phyloP scores from a whole-genome alignment of 139 green algal genomes.

The Gonium pectorale region DNA sequence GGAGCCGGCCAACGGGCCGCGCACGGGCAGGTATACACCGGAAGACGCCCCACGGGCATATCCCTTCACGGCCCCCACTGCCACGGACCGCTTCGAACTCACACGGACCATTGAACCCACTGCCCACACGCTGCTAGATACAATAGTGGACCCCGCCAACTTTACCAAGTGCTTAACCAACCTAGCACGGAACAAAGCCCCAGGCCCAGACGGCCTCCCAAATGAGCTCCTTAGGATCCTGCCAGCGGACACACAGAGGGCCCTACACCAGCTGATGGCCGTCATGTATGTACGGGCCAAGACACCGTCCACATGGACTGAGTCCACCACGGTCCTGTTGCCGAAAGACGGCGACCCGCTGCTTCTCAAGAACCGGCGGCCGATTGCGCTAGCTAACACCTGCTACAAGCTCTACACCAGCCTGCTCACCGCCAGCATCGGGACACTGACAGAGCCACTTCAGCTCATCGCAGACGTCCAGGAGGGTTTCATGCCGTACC shows the following conservation, averaged over 20 bases:
- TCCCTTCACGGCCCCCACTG: not conserved
- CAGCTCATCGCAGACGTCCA: slow-evolving; percentile 46
- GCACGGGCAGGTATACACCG: not conserved
- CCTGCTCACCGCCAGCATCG: slow-evolving; percentile 37
- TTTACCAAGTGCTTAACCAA: slow-evolving; percentile 35
- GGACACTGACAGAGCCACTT: slow-evolving; percentile 24
- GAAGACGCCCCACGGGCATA: not conserved
- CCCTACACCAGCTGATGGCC: slow-evolving; percentile 5
- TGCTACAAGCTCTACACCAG: slow-evolving; percentile 63
- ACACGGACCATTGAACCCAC: not conserved
- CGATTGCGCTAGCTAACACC: slow-evolving; percentile 46
- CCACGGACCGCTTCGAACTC: not conserved
- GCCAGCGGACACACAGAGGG: slow-evolving; percentile 15
- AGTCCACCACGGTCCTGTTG: slow-evolving; percentile 52
- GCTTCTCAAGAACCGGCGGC: slow-evolving; percentile 44
- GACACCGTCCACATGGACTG: slow-evolving; percentile 55
- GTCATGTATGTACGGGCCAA: slow-evolving; percentile 48
- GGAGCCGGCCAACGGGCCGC: not conserved
- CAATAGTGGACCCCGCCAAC: not conserved
- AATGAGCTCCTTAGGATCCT: slow-evolving; percentile 57
- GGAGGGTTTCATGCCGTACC: slow-evolving; percentile 44
- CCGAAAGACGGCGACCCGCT: slow-evolving; percentile 49
- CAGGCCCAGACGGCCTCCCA: slow-evolving; percentile 45
- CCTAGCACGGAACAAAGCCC: slow-evolving; percentile 34
- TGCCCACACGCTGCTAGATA: not conserved